These are phyloP conservation scores for Pythium phragmiticola DNA, from an alignment of 352 stramenopile species.

Conservation along the genomic window DNA sequence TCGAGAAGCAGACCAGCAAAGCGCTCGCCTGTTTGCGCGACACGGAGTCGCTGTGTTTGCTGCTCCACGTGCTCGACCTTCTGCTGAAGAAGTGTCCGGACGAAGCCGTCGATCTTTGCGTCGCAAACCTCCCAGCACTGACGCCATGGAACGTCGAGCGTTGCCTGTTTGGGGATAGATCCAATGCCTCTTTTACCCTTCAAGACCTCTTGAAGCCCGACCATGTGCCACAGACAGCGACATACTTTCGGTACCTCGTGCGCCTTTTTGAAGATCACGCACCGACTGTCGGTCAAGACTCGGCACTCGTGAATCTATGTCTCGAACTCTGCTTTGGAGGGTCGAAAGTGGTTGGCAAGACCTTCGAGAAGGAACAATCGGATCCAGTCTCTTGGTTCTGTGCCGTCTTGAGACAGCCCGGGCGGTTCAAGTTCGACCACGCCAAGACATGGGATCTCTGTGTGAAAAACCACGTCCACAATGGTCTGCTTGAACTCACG, in stretches of 20 bases:
- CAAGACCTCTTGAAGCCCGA: conserved; percentile 38
- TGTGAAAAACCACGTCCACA: conserved; percentile 39
- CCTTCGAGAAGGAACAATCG: conserved; percentile 43
- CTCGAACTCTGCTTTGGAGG: conserved; percentile 62
- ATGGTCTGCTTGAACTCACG: conserved; percentile 50
- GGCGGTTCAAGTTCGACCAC: conserved; percentile 52
- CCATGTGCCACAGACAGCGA: conserved; percentile 51
- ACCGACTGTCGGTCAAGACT: conserved; percentile 42
- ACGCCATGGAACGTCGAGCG: conserved; percentile 83
- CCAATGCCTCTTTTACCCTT: conserved; percentile 31
- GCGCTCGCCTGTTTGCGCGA: conserved; percentile 48
- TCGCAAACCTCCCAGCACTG: conserved; percentile 64
- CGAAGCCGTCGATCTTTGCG: conserved; percentile 72
- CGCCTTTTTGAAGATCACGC: conserved; percentile 55
- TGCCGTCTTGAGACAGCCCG: conserved; percentile 43
- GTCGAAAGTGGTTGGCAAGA: conserved; percentile 38
- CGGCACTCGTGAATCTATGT: conserved; percentile 55
- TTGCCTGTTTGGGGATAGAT: conserved; percentile 61
- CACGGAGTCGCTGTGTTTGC: conserved; percentile 63
- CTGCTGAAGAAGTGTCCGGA: conserved; percentile 76
- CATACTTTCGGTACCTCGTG: conserved; percentile 72
- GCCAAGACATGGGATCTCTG: conserved; percentile 59
- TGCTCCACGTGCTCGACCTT: conserved; percentile 77
- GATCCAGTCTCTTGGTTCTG: conserved; percentile 38
- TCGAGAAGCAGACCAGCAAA: conserved; percentile 54